Base-by-base conservation (phyloP, 208 protist genomes). In the Trypanosoma boissoni region DNA sequence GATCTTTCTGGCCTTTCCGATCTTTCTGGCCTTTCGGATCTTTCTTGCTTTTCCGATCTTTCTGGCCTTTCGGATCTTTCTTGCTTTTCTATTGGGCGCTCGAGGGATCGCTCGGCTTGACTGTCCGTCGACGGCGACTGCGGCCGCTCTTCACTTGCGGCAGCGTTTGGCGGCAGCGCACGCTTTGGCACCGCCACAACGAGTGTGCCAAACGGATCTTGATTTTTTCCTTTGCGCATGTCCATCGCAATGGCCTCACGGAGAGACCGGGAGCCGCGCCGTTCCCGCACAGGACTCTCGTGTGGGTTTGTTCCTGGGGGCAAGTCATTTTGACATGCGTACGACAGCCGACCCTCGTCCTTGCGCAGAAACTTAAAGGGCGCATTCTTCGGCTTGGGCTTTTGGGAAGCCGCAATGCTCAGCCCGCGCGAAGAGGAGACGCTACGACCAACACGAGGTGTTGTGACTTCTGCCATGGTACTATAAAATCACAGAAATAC, bases 131-230 rank as follows among this genome's bases (percentile, higher is more conserved):
- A 53, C 21, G 21, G 27, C 26, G 41, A 18, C 32, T 12, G 45
- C 2, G 61, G 36, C 26, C 41, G 18, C n/a, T 48, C 52, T 36
- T 62, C 41, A 42, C 49, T 54, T 26, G 58, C 36, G 27, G 52
- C 49, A 12, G 36, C 3, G 43, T 61, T 69, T 7, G 78, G 78
- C n/a, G 85, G 88, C 2, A 76, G 82, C 2, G 80, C 73, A 42
- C 76, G 78, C 45, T 84, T 86, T 14, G 88, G 88, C 1, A 95
- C 83, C n/a, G 88, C 88, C 7, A 95, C 74, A 18, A 91, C 79
- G 21, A 92, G 61, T 43, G 83, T 77, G 8, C 72, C 75, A 18
- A 95, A 82, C 0, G 83, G 83, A 64, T 95, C 88, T 16, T 88
- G 78, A 31, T 70, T 76, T 39, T 75, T 77, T 29, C 74, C 80